Evolutionary conservation across 495 filamentous ascomycete species (phyloP).

Genomic region (Neurospora discreta): DNA sequence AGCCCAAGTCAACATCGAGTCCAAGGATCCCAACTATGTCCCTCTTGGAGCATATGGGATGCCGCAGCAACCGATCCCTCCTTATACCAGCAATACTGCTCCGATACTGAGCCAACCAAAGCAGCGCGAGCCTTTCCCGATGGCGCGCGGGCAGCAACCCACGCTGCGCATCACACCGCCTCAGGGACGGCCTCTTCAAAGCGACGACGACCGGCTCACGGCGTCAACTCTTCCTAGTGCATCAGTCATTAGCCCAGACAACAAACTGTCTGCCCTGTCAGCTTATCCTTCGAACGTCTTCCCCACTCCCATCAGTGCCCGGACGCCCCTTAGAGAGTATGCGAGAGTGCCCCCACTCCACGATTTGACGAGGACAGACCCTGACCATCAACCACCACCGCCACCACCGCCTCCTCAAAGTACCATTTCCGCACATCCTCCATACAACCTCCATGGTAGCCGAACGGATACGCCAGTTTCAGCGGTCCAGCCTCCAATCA

Average conservation of each 20-base stretch:
- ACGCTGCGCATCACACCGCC: constrained; percentile 43
- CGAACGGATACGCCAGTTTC: constrained; percentile 33
- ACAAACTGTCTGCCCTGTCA: constrained; percentile 42
- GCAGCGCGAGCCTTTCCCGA: constrained; percentile 38
- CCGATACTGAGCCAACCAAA: constrained; percentile 17
- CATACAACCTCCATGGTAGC: constrained; percentile 29
- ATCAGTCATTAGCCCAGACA: constrained; percentile 41
- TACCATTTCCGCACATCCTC: constrained; percentile 14
- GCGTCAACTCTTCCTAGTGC: constrained; percentile 40
- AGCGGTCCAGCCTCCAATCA: constrained; percentile 17
- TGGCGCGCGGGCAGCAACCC: constrained; percentile 39
- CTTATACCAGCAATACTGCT: constrained; percentile 14
- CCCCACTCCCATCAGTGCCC: constrained; percentile 44
- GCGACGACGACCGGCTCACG: constrained; percentile 38
- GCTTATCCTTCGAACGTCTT: constrained; percentile 35
- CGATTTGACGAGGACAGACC: constrained; percentile 40
- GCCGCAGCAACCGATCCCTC: constrained; percentile 25
- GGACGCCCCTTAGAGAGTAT: constrained; percentile 36
- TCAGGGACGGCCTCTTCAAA: constrained; percentile 35
- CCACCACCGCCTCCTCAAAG: constrained; percentile 15
- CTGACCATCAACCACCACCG: constrained; percentile 19
- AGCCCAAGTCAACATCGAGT: constrained; percentile 68
- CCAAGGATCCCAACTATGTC: constrained; percentile 58
- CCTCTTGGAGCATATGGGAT: constrained; percentile 49
- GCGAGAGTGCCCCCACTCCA: constrained; percentile 44